These are phyloP conservation scores for Podaxis mareebaensis DNA, from an alignment of 768 basidiomycete species.

Conservation along the genomic window DNA sequence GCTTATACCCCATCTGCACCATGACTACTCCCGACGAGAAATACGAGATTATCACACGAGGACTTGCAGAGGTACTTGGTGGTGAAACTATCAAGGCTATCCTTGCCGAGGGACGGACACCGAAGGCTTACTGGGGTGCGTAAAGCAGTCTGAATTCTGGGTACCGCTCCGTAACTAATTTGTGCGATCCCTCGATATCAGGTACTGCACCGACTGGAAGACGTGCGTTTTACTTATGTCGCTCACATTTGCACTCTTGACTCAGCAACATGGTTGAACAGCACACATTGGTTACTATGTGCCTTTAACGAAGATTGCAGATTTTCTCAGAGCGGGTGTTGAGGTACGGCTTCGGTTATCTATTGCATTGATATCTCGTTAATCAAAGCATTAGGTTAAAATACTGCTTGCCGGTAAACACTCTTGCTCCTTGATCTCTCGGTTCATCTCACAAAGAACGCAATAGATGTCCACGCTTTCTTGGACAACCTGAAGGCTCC, in stretches of 20 bases:
- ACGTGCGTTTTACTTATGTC: slow-evolving; percentile 56
- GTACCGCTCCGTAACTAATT: slow-evolving; percentile 15
- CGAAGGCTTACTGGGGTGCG: slow-evolving; percentile 92
- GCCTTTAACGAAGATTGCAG: slow-evolving; percentile 91
- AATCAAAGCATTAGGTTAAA: slow-evolving; percentile 51
- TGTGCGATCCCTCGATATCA: slow-evolving; percentile 30
- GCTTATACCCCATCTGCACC: neutral
- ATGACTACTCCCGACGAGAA: slow-evolving; percentile 49
- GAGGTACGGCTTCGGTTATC: slow-evolving; percentile 45
- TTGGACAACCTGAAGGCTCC: slow-evolving; percentile 97
- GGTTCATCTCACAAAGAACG: neutral
- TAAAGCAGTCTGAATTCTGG: slow-evolving; percentile 19
- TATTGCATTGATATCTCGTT: neutral
- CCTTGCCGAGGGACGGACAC: slow-evolving; percentile 70
- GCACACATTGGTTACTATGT: slow-evolving; percentile 99
- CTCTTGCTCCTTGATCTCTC: neutral
- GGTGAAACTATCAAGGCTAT: slow-evolving; percentile 82
- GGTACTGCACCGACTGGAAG: slow-evolving; percentile 93
- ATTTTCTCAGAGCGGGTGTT: slow-evolving; percentile 92
- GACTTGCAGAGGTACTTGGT: slow-evolving; percentile 86
- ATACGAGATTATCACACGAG: slow-evolving; percentile 82
- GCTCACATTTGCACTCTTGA: neutral
- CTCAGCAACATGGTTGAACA: slow-evolving; percentile 30
- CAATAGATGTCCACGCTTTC: slow-evolving; percentile 90
- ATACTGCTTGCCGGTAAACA: slow-evolving; percentile 74